Evolutionary conservation across 805 yeast genomes (phyloP).

Genomic region (Pichia cephalocereana): DNA sequence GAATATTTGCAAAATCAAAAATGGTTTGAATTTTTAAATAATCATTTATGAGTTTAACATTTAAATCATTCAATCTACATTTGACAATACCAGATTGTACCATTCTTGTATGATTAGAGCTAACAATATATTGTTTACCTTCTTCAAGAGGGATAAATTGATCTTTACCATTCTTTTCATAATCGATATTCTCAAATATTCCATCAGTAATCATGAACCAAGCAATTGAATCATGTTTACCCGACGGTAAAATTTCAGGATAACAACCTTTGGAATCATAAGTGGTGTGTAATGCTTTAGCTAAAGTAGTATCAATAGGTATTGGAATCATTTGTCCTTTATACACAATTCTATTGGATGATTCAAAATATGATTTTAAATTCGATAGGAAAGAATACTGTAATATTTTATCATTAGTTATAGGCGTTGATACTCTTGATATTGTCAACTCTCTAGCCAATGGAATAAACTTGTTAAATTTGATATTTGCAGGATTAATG

Average conservation of each 20-base stretch:
- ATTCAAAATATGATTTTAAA: slow-evolving; percentile 53
- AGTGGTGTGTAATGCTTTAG: slow-evolving; percentile 43
- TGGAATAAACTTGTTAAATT: slow-evolving; percentile 24
- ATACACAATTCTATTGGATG: slow-evolving; percentile 45
- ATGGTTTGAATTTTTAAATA: slow-evolving; percentile 6
- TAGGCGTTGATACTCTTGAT: slow-evolving; percentile 59
- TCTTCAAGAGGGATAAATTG: slow-evolving; percentile 7
- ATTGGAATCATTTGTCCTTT: slow-evolving; percentile 70
- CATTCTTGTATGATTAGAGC: slow-evolving; percentile 60
- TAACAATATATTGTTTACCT: slow-evolving; percentile 44
- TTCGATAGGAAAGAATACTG: slow-evolving; percentile 56
- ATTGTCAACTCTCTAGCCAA: slow-evolving; percentile 57
- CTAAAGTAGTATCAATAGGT: slow-evolving; percentile 59
- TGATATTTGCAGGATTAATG: not conserved
- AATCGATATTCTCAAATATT: slow-evolving; percentile 22
- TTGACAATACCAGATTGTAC: slow-evolving; percentile 55
- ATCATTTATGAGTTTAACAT: slow-evolving; percentile 1
- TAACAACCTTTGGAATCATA: slow-evolving; percentile 17
- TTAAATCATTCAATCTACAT: slow-evolving; percentile 20
- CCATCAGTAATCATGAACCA: slow-evolving; percentile 73
- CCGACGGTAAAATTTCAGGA: slow-evolving; percentile 41
- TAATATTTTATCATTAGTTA: slow-evolving; percentile 52
- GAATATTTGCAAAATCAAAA: slow-evolving; percentile 8
- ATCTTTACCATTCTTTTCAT: slow-evolving; percentile 12
- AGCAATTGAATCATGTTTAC: slow-evolving; percentile 62